Conservation (phyloP, 345 rosid species). For the Heritiera littoralis region DNA sequence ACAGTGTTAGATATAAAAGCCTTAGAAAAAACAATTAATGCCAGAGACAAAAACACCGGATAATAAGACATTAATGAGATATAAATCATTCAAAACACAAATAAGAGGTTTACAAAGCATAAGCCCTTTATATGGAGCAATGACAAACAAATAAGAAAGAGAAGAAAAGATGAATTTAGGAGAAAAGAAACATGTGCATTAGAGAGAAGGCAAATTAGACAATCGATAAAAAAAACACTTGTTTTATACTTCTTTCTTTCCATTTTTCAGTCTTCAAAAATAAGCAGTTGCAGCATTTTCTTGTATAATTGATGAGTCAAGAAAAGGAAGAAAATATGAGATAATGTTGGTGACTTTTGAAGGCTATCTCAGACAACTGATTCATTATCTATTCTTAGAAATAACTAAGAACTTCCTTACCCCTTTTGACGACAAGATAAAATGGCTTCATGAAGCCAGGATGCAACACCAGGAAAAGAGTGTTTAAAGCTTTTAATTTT, state of each 20-base stretch:
- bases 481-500: slow-evolving; percentile 81
- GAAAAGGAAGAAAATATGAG: not conserved
- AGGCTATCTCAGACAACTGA: not conserved
- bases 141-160: not conserved
- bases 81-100: not conserved
- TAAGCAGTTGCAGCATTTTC: not conserved
- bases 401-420: slow-evolving; percentile 40
- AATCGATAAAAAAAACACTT: not conserved
- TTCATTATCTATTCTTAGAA: not conserved
- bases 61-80: not conserved
- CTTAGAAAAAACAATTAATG: not conserved
- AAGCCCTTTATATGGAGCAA: slow-evolving; percentile 8
- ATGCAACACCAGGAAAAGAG: slow-evolving; percentile 79
- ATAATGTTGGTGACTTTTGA: not conserved
- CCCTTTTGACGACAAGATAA: slow-evolving; percentile 74
- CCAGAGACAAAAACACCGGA: not conserved
- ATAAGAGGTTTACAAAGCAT: slow-evolving; percentile 2
- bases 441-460: slow-evolving; percentile 78
- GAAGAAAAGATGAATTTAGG: not conserved
- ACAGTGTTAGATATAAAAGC: not conserved
- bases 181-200: not conserved
- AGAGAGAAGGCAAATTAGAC: not conserved
- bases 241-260: not conserved
- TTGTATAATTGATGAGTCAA: not conserved
- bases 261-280: not conserved